Percentiles rank a stretch among this genome's conserved stretches.
Evolutionary conservation across 805 yeast species (phyloP).

Genomic region (Wickerhamomyces sydowiorum): DNA sequence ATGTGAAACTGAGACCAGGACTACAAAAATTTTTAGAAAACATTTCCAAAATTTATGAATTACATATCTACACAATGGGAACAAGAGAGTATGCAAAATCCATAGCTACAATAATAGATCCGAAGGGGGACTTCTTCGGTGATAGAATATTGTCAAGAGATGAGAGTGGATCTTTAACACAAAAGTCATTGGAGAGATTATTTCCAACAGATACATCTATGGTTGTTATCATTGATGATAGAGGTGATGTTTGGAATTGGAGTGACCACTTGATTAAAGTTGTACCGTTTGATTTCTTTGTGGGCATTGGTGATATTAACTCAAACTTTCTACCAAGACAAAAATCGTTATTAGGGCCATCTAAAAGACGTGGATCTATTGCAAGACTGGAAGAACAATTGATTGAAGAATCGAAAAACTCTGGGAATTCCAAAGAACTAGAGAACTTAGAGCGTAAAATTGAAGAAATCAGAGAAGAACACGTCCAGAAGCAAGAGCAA

Average conservation of each 20-base stretch:
- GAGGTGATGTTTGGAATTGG: slow-evolving; percentile 99
- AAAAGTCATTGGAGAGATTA: slow-evolving; percentile 78
- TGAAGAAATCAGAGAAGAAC: slow-evolving; percentile 26
- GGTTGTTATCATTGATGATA: slow-evolving; percentile 94
- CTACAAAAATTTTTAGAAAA: slow-evolving; percentile 63
- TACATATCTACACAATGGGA: slow-evolving; percentile 98
- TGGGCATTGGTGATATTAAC: slow-evolving; percentile 96
- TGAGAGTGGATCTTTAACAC: slow-evolving; percentile 89
- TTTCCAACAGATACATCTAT: slow-evolving; percentile 95
- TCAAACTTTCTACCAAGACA: slow-evolving; percentile 87
- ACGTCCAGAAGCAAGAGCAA: slow-evolving; percentile 23
- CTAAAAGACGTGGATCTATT: slow-evolving; percentile 52
- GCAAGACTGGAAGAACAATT: slow-evolving; percentile 47
- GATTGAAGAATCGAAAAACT: slow-evolving; percentile 12
- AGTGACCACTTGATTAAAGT: slow-evolving; percentile 85
- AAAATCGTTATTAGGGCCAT: slow-evolving; percentile 52
- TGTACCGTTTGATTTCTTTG: slow-evolving; percentile 92
- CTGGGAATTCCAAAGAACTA: slow-evolving; percentile 25
- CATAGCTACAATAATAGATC: slow-evolving; percentile 88
- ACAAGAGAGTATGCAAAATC: slow-evolving; percentile 89
- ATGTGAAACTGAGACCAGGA: slow-evolving; percentile 90
- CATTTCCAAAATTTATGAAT: slow-evolving; percentile 64
- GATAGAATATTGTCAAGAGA: slow-evolving; percentile 90
- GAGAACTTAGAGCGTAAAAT: slow-evolving; percentile 22
- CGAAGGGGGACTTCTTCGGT: slow-evolving; percentile 79